Conservation (phyloP, 179 eudicot species). For the Beta macrorhiza region DNA sequence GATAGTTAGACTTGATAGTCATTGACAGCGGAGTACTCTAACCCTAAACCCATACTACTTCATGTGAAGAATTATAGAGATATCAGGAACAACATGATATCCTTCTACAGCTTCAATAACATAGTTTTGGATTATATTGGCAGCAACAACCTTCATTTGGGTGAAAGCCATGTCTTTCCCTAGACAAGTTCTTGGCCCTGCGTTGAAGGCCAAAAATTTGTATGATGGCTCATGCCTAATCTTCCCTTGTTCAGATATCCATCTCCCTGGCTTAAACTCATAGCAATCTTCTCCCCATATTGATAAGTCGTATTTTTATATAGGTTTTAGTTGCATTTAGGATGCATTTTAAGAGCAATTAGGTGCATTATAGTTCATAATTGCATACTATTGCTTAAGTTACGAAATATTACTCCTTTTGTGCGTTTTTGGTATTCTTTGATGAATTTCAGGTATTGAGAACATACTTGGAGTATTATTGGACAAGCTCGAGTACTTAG, state of each 20-base stretch:
- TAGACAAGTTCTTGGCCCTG: constrained; percentile 42
- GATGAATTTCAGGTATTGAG: too few species aligned
- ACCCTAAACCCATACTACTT: constrained; percentile 31
- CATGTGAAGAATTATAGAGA: constrained; percentile 23
- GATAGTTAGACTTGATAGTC: background rate
- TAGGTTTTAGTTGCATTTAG: too few species aligned
- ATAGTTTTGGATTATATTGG: constrained; percentile 30
- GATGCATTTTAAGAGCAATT: too few species aligned
- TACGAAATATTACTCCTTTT: too few species aligned
- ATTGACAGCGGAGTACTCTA: constrained; percentile 1
- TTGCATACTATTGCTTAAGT: too few species aligned
- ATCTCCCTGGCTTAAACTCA: constrained; percentile 36
- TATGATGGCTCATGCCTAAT: constrained; percentile 31
- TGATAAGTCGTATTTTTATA: too few species aligned
- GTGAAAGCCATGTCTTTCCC: constrained; percentile 38
- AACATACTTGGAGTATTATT: too few species aligned
- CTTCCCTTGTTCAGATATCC: constrained; percentile 27
- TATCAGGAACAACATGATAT: constrained; percentile 12
- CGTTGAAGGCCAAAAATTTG: constrained; percentile 35
- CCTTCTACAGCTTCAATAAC: constrained; percentile 27
- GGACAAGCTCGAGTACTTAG: too few species aligned
- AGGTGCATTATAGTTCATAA: too few species aligned
- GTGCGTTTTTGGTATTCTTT: too few species aligned
- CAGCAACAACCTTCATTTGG: constrained; percentile 35
- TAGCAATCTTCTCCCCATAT: constrained; percentile 43